Base-by-base conservation (phyloP, 805 yeast genomes). In the Saturnispora sanitii region DNA sequence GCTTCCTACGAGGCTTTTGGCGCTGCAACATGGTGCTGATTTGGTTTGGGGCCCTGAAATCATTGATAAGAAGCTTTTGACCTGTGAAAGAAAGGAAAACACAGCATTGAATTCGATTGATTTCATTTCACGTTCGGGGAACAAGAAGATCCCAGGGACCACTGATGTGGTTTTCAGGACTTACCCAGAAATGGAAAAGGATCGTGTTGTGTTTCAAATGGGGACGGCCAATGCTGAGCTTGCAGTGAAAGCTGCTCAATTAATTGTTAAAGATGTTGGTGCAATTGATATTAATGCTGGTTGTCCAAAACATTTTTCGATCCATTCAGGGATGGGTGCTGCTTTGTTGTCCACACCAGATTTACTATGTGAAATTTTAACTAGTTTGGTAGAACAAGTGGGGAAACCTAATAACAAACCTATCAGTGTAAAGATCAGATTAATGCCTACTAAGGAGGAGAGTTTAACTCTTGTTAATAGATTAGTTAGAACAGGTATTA, bases 261-360 rank as follows among this genome's bases (percentile, higher is more conserved):
- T 79, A 33, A 83, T 92, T 3, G 85, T 88, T 7, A 55, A 67
- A 1, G 97, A 92, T 58, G 97, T 92, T 3, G 87, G 77, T 47
- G 97, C 94, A 7, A 82, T 92, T 4, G 98, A 92, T 57, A 70
- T 92, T 43, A 92, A 92, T 58, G 86, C 95, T 22, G 98, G 98
- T 4, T 92, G 98, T 62, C 98, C 98, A 3, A 92, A 90, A 57
- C 96, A 87, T 50, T 92, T 92, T 54, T 82, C 94, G 1, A 71
- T 87, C 3, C 98, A 92, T 59, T 70, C 94, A 0, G 98, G 98
- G 1, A 92, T 92, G 97, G 98, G 98, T 4, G 95, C 97, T 2
- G 96, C 95, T 1, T 65, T 92, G 35, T 65, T 92, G 41, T 66
- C 70, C 25, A 84, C 88, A 0, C 96, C 97, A 0, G 95, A 84